Evolutionary conservation across 2,329 filamentous ascomycete genomes (phyloP).

Genomic region (Penicillium sp.): DNA sequence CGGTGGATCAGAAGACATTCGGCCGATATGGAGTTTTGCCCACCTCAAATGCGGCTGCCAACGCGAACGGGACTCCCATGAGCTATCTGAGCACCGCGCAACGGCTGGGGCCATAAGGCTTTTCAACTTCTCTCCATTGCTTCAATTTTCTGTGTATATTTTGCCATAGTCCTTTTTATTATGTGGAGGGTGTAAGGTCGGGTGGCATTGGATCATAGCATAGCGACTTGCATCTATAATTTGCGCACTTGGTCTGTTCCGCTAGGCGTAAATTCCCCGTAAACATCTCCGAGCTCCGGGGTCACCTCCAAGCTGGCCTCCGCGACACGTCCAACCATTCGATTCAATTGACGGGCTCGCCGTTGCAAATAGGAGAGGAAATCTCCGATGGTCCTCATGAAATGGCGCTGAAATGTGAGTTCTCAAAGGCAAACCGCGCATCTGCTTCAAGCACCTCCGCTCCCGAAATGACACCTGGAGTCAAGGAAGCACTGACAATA

Average conservation of each 20-base stretch:
- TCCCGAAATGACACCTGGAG: conserved; percentile 1
- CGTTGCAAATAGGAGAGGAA: conserved; percentile 22
- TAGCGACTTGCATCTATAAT: conserved; percentile 23
- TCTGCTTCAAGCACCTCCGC: not conserved
- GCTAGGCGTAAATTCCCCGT: conserved; percentile 33
- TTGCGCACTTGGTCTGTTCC: conserved; percentile 33
- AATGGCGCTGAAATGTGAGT: conserved; percentile 45
- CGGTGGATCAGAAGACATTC: conserved; percentile 92
- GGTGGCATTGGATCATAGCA: conserved; percentile 15
- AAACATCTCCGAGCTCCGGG: conserved; percentile 19
- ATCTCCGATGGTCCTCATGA: conserved; percentile 27
- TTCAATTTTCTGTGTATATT: conserved; percentile 35
- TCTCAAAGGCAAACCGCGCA: not conserved
- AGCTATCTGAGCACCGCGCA: conserved; percentile 64
- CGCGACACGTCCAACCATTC: conserved; percentile 6
- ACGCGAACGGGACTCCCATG: conserved; percentile 45
- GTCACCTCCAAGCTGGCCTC: conserved; percentile 13
- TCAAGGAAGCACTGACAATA: conserved; percentile 18
- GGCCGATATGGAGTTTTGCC: conserved; percentile 88
- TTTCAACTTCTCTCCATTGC: not conserved
- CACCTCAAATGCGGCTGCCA: conserved; percentile 41
- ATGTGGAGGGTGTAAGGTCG: conserved; percentile 3
- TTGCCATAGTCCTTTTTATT: conserved; percentile 19
- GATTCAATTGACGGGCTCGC: conserved; percentile 9
- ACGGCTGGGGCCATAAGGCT: conserved; percentile 64